phyloP scores from a whole-genome alignment of 345 rosid species.

The Mangifera indica region DNA sequence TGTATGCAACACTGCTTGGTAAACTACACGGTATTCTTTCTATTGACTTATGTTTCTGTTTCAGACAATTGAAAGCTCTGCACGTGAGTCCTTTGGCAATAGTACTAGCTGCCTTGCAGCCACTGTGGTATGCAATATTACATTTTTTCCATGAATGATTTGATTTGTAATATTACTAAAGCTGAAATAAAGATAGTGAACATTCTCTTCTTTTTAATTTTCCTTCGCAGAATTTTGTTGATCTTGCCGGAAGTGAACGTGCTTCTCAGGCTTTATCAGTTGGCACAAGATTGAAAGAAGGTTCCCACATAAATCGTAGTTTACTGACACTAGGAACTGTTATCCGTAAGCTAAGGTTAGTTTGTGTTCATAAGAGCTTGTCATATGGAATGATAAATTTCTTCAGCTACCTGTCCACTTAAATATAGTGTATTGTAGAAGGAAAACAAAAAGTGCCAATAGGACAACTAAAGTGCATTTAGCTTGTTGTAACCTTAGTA shows the following conservation, averaged over 20 bases:
- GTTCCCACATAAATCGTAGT: constrained; percentile 94
- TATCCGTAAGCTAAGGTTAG: constrained; percentile 91
- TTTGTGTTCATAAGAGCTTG: background rate
- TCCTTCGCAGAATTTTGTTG: constrained; percentile 66
- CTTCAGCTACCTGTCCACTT: background rate
- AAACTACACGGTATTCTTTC: constrained; percentile 2
- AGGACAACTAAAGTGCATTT: background rate
- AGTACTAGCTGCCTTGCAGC: constrained; percentile 75
- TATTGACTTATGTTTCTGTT: constrained; percentile 13
- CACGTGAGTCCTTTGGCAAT: constrained; percentile 58
- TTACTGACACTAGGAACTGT: constrained; percentile 92
- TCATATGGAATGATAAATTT: background rate
- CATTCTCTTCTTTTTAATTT: constrained; percentile 11
- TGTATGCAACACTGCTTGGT: constrained; percentile 1
- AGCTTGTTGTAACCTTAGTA: background rate
- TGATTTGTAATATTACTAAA: background rate
- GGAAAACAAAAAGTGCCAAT: background rate
- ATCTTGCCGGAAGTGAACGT: constrained; percentile 98
- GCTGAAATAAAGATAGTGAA: constrained; percentile 2
- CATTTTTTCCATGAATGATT: constrained; percentile 10
- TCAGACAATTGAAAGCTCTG: constrained; percentile 84
- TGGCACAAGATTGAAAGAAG: constrained; percentile 88
- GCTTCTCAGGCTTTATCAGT: constrained; percentile 91
- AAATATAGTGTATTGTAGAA: background rate
- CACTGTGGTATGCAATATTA: constrained; percentile 57